These are phyloP conservation scores for Hibiscus syriacus DNA, from an alignment of 345 rosid species.

Conservation along the genomic window DNA sequence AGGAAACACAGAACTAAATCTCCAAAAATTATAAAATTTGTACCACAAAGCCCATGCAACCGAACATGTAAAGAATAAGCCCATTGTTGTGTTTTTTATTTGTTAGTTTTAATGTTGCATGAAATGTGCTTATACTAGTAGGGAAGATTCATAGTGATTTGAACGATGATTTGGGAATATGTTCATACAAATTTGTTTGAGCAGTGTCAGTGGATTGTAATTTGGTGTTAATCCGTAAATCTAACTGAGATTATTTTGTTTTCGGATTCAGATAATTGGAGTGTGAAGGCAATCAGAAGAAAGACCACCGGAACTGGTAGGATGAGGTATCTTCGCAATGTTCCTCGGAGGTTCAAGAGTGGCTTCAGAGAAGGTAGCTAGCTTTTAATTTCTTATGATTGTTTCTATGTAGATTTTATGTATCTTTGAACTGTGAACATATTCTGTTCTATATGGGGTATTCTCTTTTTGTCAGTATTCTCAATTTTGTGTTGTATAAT, in stretches of 20 bases:
- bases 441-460: neutral
- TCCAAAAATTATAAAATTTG: too few species aligned
- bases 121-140: neutral
- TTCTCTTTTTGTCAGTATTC: neutral
- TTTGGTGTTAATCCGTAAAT: neutral
- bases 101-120: too few species aligned
- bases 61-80: too few species aligned
- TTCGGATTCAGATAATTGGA: slow-evolving; percentile 72
- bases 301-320: too few species aligned
- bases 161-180: neutral
- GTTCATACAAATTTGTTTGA: too few species aligned
- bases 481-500: neutral
- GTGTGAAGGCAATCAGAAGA: too few species aligned
- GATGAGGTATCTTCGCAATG: too few species aligned
- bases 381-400: neutral
- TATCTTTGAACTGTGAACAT: too few species aligned
- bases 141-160: too few species aligned
- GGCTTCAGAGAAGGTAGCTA: slow-evolving; percentile 67
- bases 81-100: too few species aligned
- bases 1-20: too few species aligned
- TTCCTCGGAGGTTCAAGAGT: slow-evolving; percentile 81
- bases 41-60: too few species aligned
- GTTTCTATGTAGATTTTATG: neutral
- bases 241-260: neutral
- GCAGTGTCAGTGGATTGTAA: neutral